Conservation (phyloP, 805 yeast species). For the Suhomyces xylopsoci region DNA sequence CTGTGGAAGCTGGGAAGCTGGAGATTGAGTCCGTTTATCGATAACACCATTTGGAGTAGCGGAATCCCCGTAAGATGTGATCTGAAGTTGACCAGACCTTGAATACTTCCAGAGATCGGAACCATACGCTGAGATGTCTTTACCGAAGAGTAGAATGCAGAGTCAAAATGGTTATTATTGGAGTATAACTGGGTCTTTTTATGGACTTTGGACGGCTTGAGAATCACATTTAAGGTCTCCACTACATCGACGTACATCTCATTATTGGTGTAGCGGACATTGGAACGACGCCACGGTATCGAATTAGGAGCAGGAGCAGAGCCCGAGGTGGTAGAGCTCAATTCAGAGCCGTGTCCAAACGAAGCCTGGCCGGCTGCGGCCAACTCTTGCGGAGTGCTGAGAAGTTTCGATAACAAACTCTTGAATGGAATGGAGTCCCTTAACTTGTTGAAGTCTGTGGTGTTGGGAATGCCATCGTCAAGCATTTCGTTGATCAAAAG, state of each 20-base stretch:
- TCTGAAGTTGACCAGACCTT: slow-evolving; percentile 62
- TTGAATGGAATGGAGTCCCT: slow-evolving; percentile 67
- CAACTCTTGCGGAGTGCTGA: slow-evolving; percentile 39
- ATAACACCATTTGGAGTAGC: slow-evolving; percentile 54
- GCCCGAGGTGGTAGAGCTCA: neutral
- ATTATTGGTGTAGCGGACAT: slow-evolving; percentile 71
- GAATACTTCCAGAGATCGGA: slow-evolving; percentile 52
- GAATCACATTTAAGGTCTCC: slow-evolving; percentile 60
- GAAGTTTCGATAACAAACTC: slow-evolving; percentile 51
- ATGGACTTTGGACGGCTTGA: slow-evolving; percentile 30
- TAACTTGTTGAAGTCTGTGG: slow-evolving; percentile 68
- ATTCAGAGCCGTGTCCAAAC: neutral
- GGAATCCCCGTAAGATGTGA: slow-evolving; percentile 81
- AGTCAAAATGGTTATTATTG: slow-evolving; percentile 16
- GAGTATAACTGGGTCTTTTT: slow-evolving; percentile 7
- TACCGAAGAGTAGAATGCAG: slow-evolving; percentile 20
- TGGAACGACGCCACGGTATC: slow-evolving; percentile 76
- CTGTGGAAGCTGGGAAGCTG: slow-evolving; percentile 66
- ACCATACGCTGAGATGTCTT: slow-evolving; percentile 17
- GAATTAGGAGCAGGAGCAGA: slow-evolving; percentile 6
- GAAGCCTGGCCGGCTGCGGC: slow-evolving; percentile 26
- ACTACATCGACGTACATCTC: slow-evolving; percentile 82
- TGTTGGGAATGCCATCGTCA: slow-evolving; percentile 71
- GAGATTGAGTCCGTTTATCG: slow-evolving; percentile 43
- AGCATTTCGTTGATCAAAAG: slow-evolving; percentile 73